These are phyloP conservation scores for Alternaria panax DNA, from an alignment of 2,329 filamentous ascomycete species.

Conservation along the genomic window DNA sequence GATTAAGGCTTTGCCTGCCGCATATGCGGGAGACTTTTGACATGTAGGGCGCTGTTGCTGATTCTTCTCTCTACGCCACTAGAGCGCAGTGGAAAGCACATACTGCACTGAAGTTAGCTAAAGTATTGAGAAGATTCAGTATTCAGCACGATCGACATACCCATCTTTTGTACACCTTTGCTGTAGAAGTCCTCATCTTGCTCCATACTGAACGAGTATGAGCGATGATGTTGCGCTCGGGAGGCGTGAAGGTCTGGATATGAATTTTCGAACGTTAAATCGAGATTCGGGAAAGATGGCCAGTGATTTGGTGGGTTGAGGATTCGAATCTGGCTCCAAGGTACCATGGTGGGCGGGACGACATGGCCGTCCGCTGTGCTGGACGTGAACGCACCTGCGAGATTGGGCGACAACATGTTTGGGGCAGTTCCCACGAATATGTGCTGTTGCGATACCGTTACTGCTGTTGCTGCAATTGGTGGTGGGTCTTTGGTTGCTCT, in stretches of 20 bases:
- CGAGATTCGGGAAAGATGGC: background rate
- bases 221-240: background rate
- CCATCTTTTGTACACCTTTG: background rate
- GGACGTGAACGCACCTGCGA: background rate
- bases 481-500: background rate
- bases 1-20: background rate
- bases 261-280: background rate
- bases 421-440: background rate
- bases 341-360: background rate
- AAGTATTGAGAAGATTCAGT: background rate
- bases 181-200: background rate
- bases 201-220: background rate
- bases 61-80: background rate
- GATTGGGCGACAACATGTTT: constrained; percentile 8
- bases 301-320: too few species aligned
- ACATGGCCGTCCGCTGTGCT: background rate
- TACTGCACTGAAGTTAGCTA: background rate
- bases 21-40: background rate
- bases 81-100: background rate
- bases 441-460: background rate
- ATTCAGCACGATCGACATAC: background rate
- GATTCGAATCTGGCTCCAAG: background rate
- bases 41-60: background rate
- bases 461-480: background rate
- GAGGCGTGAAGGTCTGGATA: background rate